Conservation (phyloP, 2,329 filamentous ascomycete species). For the Fusarium sp. region DNA sequence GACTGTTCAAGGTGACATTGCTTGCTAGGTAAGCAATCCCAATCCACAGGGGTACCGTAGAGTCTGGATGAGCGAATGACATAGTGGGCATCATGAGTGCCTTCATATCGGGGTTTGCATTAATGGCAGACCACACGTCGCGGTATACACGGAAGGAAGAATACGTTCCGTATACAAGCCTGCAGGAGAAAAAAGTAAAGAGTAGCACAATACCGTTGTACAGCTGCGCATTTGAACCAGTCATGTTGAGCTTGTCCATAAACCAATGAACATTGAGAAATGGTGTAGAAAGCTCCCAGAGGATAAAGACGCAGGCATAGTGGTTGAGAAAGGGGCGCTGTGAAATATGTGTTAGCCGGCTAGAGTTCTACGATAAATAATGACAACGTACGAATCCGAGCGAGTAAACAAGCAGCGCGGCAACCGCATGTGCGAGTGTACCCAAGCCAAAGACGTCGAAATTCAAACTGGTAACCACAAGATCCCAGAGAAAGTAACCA, state of each 20-base stretch:
- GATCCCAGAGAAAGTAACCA: conserved; percentile 88
- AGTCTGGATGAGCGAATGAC: conserved; percentile 61
- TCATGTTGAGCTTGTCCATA: conserved; percentile 86
- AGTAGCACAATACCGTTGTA: conserved; percentile 82
- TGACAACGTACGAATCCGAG: conserved; percentile 78
- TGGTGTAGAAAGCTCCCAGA: conserved; percentile 87
- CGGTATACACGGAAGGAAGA: conserved; percentile 76
- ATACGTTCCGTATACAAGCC: conserved; percentile 82
- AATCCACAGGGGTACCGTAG: conserved; percentile 76
- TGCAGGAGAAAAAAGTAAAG: conserved; percentile 79
- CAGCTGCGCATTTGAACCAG: conserved; percentile 78
- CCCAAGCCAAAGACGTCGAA: conserved; percentile 80
- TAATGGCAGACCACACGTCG: conserved; percentile 72
- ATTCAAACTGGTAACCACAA: conserved; percentile 75
- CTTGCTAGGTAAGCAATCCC: conserved; percentile 74
- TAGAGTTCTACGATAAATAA: not conserved
- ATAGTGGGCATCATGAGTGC: conserved; percentile 47
- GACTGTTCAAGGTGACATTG: conserved; percentile 77
- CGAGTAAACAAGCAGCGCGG: conserved; percentile 78
- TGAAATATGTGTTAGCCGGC: not conserved
- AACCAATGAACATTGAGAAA: conserved; percentile 95
- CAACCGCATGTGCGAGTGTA: conserved; percentile 80
- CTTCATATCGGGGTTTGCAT: conserved; percentile 54
- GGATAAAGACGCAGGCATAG: conserved; percentile 83
- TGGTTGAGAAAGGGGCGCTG: conserved; percentile 88